Conservation (phyloP, 1,139 yeast species). For the Kurtzmaniella quercitrusa region DNA sequence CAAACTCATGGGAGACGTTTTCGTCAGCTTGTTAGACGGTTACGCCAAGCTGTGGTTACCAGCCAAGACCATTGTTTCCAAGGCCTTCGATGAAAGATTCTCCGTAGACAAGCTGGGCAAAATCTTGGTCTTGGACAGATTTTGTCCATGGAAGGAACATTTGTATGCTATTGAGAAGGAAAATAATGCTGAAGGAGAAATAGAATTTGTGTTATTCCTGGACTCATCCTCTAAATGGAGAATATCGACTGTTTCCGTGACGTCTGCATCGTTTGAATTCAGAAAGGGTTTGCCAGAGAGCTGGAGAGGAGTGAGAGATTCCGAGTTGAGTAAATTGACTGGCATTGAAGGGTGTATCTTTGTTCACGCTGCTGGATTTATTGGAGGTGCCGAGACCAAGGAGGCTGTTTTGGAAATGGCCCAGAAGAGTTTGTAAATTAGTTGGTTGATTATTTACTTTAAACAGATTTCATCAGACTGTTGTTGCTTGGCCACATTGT, state of each 20-base stretch:
- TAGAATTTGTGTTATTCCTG: constrained; percentile 73
- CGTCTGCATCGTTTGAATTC: constrained; percentile 72
- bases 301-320: constrained; percentile 94
- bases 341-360: constrained; percentile 86
- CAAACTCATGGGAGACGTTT: constrained; percentile 77
- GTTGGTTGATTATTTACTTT: neutral
- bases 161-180: constrained; percentile 71
- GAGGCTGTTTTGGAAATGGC: constrained; percentile 82
- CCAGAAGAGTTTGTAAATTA: constrained; percentile 25
- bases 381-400: constrained; percentile 84
- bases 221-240: constrained; percentile 79
- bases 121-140: constrained; percentile 64
- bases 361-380: constrained; percentile 95
- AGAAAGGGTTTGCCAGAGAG: constrained; percentile 84
- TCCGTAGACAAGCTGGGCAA: constrained; percentile 61
- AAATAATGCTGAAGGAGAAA: constrained; percentile 47
- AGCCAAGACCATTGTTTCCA: constrained; percentile 71
- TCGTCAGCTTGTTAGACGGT: constrained; percentile 60
- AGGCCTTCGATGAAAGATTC: constrained; percentile 57
- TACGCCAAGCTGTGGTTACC: constrained; percentile 90
- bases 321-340: constrained; percentile 61
- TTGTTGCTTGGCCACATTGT: neutral
- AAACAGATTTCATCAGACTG: neutral
- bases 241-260: constrained; percentile 81
- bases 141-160: constrained; percentile 96